These are phyloP conservation scores for Tulasnella sp. DNA, from an alignment of 768 basidiomycete genomes.

Conservation along the genomic window DNA sequence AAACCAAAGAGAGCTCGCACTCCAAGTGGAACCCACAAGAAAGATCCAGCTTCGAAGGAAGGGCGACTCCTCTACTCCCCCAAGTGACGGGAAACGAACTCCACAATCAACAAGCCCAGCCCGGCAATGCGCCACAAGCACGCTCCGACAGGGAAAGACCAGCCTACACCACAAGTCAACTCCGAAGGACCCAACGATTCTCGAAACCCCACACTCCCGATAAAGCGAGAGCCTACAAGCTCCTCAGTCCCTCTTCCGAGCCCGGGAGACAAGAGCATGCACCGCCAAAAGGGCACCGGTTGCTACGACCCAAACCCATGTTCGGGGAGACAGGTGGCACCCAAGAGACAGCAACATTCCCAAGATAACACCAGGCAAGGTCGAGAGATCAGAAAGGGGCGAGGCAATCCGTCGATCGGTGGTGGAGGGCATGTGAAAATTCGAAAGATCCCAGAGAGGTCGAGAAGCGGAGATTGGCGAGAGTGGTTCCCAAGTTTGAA, in stretches of 20 bases:
- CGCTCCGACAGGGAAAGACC: neutral
- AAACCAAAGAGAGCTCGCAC: neutral
- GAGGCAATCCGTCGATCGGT: neutral
- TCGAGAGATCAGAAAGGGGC: neutral
- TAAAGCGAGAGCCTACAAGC: neutral
- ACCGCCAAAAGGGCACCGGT: neutral
- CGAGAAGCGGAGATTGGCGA: neutral
- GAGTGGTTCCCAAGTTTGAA: neutral
- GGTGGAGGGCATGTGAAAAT: neutral
- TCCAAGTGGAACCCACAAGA: neutral
- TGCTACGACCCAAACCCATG: slow-evolving; percentile 11
- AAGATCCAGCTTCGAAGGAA: neutral
- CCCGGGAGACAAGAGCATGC: neutral
- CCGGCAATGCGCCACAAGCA: neutral
- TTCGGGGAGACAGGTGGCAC: neutral
- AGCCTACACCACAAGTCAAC: neutral
- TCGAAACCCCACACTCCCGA: neutral
- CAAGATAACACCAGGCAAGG: neutral
- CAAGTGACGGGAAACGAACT: neutral
- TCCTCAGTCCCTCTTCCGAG: neutral
- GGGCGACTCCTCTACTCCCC: neutral
- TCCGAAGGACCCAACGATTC: neutral
- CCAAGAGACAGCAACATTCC: neutral
- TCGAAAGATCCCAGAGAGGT: neutral
- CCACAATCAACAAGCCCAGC: slow-evolving; percentile 10